Evolutionary conservation across 2,329 filamentous ascomycete genomes (phyloP).

Genomic region (Trichoderma gracile): DNA sequence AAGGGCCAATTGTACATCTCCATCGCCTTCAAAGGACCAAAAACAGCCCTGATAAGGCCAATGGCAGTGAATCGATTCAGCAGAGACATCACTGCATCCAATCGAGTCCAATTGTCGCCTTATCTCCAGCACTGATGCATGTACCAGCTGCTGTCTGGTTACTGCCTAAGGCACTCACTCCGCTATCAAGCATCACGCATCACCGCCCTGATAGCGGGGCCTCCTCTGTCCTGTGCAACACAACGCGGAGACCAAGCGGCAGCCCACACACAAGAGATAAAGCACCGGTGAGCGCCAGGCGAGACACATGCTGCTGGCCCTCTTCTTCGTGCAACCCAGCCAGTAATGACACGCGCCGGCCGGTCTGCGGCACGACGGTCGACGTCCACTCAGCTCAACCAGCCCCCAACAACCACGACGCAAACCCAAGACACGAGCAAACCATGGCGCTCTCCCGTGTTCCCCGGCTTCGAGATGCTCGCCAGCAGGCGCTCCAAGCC

Average conservation of each 20-base stretch:
- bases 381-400: too few relatives aligned
- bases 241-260: neutral
- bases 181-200: neutral
- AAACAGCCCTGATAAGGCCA: too few relatives aligned
- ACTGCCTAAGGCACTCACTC: neutral
- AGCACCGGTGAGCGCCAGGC: constrained; percentile 19
- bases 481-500: neutral
- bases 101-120: neutral
- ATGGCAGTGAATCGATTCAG: too few relatives aligned
- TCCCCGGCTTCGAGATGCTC: neutral
- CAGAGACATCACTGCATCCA: too few relatives aligned
- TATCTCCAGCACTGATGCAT: neutral
- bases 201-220: constrained; percentile 20
- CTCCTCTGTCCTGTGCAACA: constrained; percentile 14
- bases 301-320: constrained; percentile 1
- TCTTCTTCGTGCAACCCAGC: too few relatives aligned
- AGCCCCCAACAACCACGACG: too few relatives aligned
- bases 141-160: neutral
- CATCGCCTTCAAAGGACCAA: too few relatives aligned
- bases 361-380: too few relatives aligned
- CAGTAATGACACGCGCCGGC: too few relatives aligned
- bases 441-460: neutral
- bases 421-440: too few relatives aligned
- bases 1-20: too few relatives aligned
- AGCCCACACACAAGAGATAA: constrained; percentile 23